These are phyloP conservation scores for Xylariaceae sp. DNA, from an alignment of 2,329 filamentous ascomycete species.

Conservation along the genomic window DNA sequence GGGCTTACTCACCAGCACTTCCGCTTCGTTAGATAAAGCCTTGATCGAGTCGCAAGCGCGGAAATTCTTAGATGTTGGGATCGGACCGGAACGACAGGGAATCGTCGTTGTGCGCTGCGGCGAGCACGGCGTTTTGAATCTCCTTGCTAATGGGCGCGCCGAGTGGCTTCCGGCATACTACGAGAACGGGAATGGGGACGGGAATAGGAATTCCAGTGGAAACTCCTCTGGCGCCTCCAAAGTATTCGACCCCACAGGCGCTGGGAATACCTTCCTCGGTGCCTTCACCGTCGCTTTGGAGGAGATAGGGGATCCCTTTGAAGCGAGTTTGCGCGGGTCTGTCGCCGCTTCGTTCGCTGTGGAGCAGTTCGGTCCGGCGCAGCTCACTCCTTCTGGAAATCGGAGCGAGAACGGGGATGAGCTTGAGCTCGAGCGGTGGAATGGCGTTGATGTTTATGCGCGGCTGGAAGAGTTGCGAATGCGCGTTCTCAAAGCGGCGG, in stretches of 20 bases:
- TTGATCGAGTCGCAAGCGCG: background rate
- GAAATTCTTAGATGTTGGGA: background rate
- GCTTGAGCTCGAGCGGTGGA: background rate
- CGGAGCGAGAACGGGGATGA: background rate
- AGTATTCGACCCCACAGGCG: constrained; percentile 2
- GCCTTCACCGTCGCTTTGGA: constrained; percentile 1
- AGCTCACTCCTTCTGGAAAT: background rate
- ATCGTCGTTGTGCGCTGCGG: constrained; percentile 8
- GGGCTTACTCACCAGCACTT: too few species aligned
- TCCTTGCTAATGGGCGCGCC: background rate
- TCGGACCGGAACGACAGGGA: background rate
- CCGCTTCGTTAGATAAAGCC: background rate
- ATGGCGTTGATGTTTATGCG: background rate
- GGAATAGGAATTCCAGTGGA: too few species aligned
- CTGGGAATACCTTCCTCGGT: constrained; percentile 8
- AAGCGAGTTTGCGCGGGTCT: background rate
- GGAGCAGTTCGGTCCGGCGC: constrained; percentile 6
- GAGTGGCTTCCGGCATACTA: constrained; percentile 1
- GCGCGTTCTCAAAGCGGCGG: too few species aligned
- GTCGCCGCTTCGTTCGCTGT: constrained; percentile 8
- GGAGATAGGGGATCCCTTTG: background rate
- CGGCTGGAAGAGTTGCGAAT: too few species aligned
- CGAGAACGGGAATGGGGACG: background rate
- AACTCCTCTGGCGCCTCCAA: background rate
- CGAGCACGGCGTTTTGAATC: background rate